phyloP scores from a whole-genome alignment of 2,329 filamentous ascomycete genomes.

The Cladosporium sp. region DNA sequence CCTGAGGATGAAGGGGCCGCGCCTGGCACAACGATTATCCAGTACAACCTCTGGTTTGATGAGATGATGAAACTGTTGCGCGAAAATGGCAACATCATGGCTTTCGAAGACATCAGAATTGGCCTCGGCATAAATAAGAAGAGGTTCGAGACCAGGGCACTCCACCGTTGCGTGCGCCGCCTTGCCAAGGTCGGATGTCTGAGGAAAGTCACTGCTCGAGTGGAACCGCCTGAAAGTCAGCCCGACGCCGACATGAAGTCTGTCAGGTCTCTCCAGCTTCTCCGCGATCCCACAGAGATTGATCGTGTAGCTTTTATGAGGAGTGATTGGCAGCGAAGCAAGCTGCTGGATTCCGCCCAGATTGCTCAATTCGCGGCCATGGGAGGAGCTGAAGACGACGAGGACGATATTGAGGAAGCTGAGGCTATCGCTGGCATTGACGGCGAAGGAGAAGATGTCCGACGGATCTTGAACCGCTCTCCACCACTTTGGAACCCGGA shows the following conservation, averaged over 20 bases:
- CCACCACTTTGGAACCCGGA: conserved; percentile 59
- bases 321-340: conserved; percentile 17
- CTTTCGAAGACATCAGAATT: conserved; percentile 53
- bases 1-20: conserved; percentile 18
- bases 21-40: conserved; percentile 30
- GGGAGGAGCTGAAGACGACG: conserved; percentile 23
- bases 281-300: conserved; percentile 39
- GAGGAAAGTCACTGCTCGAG: conserved; percentile 39
- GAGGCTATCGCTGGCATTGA: conserved; percentile 24
- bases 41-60: conserved; percentile 52
- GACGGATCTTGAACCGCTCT: conserved; percentile 31
- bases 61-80: conserved; percentile 52
- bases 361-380: conserved; percentile 6
- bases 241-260: conserved; percentile 22
- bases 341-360: conserved; percentile 9
- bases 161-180: conserved; percentile 42
- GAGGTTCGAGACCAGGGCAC: conserved; percentile 41
- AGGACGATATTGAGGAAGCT: conserved; percentile 26
- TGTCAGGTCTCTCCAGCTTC: conserved; percentile 41
- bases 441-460: conserved; percentile 14
- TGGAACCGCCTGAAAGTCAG: conserved; percentile 22
- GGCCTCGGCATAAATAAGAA: conserved; percentile 41
- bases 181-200: conserved; percentile 41
- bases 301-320: conserved; percentile 27
- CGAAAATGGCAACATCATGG: conserved; percentile 50